phyloP scores from a whole-genome alignment of 768 basidiomycete genomes.

The Lentinula edodes region DNA sequence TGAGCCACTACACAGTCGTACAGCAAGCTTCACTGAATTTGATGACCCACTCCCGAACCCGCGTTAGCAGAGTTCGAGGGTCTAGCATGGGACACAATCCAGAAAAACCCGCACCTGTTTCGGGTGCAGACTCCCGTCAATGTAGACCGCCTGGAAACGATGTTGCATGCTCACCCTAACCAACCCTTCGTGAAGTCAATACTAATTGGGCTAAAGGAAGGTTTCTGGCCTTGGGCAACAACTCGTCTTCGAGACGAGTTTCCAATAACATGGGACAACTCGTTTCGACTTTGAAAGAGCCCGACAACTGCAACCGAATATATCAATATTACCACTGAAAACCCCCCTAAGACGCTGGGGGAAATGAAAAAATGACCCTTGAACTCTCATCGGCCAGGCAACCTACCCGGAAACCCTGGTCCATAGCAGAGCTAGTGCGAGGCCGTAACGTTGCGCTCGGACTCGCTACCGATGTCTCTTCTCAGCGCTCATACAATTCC shows the following conservation, averaged over 20 bases:
- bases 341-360: no score
- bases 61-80: not conserved
- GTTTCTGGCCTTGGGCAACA: slow-evolving; percentile 41
- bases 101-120: not conserved
- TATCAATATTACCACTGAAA: no score
- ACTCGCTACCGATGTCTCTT: no score
- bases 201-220: slow-evolving; percentile 20
- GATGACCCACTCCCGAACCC: not conserved
- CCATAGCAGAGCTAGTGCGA: no score
- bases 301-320: no score
- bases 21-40: not conserved
- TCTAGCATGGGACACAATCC: not conserved
- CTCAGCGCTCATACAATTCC: no score
- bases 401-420: no score
- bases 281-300: no score
- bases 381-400: no score
- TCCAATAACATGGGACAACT: slow-evolving; percentile 9
- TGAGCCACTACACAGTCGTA: not conserved
- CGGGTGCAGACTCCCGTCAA: slow-evolving; percentile 25
- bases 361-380: no score
- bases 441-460: no score
- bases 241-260: slow-evolving; percentile 12
- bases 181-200: slow-evolving; percentile 30
- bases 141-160: slow-evolving; percentile 20
- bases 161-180: slow-evolving; percentile 31